Evolutionary conservation across 139 green algal species (phyloP).

Genomic region (Micromonas pusilla): DNA sequence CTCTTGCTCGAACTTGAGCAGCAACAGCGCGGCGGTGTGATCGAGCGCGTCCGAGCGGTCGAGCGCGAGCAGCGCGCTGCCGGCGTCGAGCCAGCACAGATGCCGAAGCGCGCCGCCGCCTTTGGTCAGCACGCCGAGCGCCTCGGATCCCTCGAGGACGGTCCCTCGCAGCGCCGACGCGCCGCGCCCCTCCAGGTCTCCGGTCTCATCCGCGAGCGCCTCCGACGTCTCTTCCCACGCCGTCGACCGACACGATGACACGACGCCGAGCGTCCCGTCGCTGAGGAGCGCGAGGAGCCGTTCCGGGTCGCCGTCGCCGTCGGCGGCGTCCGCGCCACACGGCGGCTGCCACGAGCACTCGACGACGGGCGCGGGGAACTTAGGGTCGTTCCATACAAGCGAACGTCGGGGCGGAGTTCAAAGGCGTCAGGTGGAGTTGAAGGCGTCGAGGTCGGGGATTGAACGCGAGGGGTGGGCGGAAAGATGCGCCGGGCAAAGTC

Average conservation of each 20-base stretch:
- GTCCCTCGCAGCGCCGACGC: not conserved
- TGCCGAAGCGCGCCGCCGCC: too few species aligned
- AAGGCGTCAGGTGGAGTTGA: too few species aligned
- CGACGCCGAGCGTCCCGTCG: conserved; percentile 50
- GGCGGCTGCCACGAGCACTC: conserved; percentile 34
- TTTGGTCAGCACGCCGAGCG: not conserved
- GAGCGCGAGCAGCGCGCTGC: too few species aligned
- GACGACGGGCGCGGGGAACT: conserved; percentile 39
- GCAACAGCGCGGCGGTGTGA: too few species aligned
- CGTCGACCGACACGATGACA: conserved; percentile 38
- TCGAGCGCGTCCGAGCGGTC: too few species aligned
- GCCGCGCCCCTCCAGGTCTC: not conserved
- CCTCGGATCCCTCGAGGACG: not conserved
- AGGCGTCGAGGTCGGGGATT: too few species aligned
- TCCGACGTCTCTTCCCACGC: conserved; percentile 16
- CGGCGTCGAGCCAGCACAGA: too few species aligned
- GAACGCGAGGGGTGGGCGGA: too few species aligned
- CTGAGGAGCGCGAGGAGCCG: conserved; percentile 47
- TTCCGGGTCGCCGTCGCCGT: conserved; percentile 29
- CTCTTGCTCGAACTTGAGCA: too few species aligned
- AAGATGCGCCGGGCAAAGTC: too few species aligned
- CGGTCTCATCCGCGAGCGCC: not conserved
- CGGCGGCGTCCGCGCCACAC: not conserved
- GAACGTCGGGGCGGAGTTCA: too few species aligned
- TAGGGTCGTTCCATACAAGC: too few species aligned